A percentile compares a stretch with the other conserved stretches of the same genome.
These are phyloP conservation scores for Hordeum pubiflorum DNA, from an alignment of 202 grass and related monocot species.

Conservation along the genomic window DNA sequence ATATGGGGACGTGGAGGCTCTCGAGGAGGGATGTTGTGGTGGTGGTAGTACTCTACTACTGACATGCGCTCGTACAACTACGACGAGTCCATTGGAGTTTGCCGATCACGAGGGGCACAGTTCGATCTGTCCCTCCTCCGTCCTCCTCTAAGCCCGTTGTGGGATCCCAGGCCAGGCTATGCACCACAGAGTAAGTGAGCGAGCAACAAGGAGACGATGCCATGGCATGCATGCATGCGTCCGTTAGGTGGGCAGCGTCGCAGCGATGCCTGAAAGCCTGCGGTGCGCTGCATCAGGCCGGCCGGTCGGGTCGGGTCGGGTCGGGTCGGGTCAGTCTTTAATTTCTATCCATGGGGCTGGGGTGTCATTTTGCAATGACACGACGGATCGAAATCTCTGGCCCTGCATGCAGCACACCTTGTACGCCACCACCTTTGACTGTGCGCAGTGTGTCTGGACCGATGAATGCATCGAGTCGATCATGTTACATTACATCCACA, in stretches of 20 bases:
- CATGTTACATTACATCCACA: too few species aligned
- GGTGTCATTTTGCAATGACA: constrained; percentile 2
- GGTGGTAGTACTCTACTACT: background rate
- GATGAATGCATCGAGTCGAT: too few species aligned
- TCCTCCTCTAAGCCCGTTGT: background rate
- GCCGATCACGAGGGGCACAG: constrained; percentile 74
- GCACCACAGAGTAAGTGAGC: background rate
- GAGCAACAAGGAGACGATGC: constrained; percentile 21
- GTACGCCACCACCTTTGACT: background rate
- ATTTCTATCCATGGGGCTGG: background rate
- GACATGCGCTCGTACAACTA: background rate
- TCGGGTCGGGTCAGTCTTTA: background rate
- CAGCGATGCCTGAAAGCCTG: constrained; percentile 11
- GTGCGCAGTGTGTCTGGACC: background rate
- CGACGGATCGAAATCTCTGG: constrained; percentile 6
- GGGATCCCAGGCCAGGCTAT: background rate
- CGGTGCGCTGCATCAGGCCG: background rate
- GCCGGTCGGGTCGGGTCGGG: background rate
- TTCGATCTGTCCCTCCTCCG: constrained; percentile 24
- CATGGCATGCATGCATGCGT: constrained; percentile 18
- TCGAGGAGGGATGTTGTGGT: background rate
- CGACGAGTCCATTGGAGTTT: constrained; percentile 10
- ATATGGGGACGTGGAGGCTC: constrained; percentile 18
- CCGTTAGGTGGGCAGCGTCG: background rate
- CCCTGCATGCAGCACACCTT: background rate